Conservation (phyloP, 2,329 filamentous ascomycete species). For the Cytospora schulzeri region DNA sequence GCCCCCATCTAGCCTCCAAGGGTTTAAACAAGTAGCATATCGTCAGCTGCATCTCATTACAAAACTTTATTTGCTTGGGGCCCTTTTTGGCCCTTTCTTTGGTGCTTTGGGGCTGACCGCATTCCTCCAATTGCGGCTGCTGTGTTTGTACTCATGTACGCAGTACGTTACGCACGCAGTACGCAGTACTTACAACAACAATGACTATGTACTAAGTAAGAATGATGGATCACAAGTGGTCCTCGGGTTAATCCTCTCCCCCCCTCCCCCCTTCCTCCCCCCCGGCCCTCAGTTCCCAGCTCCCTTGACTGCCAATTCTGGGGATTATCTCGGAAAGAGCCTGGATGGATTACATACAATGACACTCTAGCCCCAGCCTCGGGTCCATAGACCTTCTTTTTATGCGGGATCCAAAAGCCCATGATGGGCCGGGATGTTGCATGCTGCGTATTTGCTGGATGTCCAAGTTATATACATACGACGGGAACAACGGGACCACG, state of each 20-base stretch:
- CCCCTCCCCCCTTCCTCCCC: no score
- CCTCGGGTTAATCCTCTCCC: no score
- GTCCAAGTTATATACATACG: not conserved
- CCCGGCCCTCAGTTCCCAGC: not conserved
- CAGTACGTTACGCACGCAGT: no score
- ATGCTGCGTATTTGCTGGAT: not conserved
- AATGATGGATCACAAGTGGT: no score
- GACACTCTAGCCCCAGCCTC: not conserved
- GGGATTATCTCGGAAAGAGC: not conserved
- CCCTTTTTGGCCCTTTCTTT: not conserved
- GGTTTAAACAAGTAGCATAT: constrained; percentile 18
- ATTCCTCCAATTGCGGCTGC: not conserved
- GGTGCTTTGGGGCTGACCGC: not conserved
- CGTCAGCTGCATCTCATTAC: constrained; percentile 25
- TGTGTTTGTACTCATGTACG: not conserved
- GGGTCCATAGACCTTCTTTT: not conserved
- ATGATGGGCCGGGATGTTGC: not conserved
- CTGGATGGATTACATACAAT: not conserved
- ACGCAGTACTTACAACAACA: not conserved
- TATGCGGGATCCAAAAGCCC: not conserved
- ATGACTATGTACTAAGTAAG: no score
- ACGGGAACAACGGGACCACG: not conserved
- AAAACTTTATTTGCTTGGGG: constrained; percentile 23
- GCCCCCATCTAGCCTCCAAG: not conserved
- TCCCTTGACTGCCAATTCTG: not conserved